Percentiles rank a stretch among this genome's conserved stretches.
phyloP scores from a whole-genome alignment of 805 yeast species.

The Dipodascus geniculatus region DNA sequence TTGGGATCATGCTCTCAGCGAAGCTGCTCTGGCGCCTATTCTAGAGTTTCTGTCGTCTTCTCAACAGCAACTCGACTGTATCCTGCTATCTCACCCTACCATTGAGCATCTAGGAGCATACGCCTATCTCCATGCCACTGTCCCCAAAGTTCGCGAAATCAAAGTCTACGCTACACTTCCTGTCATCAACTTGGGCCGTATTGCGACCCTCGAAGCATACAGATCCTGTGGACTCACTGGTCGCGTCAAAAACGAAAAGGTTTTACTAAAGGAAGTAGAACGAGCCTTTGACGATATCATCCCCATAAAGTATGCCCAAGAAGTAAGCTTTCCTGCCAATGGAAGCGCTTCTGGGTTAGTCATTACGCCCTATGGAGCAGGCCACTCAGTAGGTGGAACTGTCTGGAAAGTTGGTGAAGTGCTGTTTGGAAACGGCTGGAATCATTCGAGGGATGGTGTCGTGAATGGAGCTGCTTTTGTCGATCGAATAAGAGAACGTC shows the following conservation, averaged over 20 bases:
- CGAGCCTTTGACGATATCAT: constrained; percentile 61
- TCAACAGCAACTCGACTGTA: constrained; percentile 35
- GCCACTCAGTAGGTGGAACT: constrained; percentile 89
- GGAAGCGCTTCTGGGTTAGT: constrained; percentile 49
- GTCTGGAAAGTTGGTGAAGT: constrained; percentile 70
- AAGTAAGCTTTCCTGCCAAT: constrained; percentile 37
- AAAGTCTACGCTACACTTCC: constrained; percentile 89
- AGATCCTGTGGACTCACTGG: constrained; percentile 65
- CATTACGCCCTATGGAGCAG: constrained; percentile 79
- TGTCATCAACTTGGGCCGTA: constrained; percentile 72
- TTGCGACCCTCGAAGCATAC: constrained; percentile 75
- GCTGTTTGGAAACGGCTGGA: constrained; percentile 90
- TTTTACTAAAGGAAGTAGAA: constrained; percentile 68
- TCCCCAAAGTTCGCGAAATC: constrained; percentile 44
- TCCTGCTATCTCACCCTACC: constrained; percentile 81
- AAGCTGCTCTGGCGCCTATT: constrained; percentile 13
- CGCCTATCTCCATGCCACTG: constrained; percentile 47
- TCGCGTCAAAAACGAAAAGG: constrained; percentile 39
- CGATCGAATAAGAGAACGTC: constrained; percentile 52
- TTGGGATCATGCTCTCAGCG: constrained; percentile 23
- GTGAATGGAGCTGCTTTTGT: constrained; percentile 61
- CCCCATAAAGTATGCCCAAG: constrained; percentile 70
- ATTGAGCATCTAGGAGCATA: constrained; percentile 71
- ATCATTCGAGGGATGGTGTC: constrained; percentile 81
- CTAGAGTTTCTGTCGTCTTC: constrained; percentile 6